A percentile compares a stretch with the other conserved stretches of the same genome.
Conservation (phyloP, 257 asterid genomes). For the Solanum appendiculatum region DNA sequence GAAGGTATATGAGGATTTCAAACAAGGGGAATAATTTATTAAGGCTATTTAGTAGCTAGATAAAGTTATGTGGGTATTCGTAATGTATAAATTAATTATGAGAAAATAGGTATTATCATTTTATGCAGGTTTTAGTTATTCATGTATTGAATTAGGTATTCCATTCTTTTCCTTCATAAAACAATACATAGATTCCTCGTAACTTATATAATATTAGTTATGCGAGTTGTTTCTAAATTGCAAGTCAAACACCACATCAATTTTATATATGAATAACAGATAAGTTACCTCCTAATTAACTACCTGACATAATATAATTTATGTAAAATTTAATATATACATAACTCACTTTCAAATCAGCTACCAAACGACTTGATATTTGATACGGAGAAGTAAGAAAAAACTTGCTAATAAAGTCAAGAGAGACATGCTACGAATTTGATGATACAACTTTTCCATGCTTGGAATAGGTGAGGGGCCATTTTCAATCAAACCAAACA, state of each 20-base stretch:
- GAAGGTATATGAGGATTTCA: background rate
- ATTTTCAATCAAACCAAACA: conserved; percentile 9
- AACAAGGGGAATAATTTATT: no score
- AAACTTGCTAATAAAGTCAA: background rate
- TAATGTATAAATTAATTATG: background rate
- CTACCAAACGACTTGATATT: accelerated
- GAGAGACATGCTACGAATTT: background rate
- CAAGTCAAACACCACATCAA: background rate
- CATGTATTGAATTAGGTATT: background rate
- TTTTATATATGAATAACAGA: background rate
- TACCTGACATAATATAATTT: background rate
- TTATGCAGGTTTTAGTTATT: no score
- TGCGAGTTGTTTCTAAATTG: background rate
- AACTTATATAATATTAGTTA: background rate
- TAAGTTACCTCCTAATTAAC: no score
- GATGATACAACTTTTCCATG: background rate
- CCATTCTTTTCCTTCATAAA: background rate
- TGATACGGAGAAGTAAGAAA: background rate
- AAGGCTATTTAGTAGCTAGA: no score
- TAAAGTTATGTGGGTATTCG: no score
- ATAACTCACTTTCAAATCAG: background rate
- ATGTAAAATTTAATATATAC: background rate
- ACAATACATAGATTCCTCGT: background rate
- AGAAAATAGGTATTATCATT: no score
- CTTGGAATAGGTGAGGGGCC: conserved; percentile 8